Evolutionary conservation across 257 asterid genomes (phyloP).

Genomic region (Nyctanthes arbortristis): DNA sequence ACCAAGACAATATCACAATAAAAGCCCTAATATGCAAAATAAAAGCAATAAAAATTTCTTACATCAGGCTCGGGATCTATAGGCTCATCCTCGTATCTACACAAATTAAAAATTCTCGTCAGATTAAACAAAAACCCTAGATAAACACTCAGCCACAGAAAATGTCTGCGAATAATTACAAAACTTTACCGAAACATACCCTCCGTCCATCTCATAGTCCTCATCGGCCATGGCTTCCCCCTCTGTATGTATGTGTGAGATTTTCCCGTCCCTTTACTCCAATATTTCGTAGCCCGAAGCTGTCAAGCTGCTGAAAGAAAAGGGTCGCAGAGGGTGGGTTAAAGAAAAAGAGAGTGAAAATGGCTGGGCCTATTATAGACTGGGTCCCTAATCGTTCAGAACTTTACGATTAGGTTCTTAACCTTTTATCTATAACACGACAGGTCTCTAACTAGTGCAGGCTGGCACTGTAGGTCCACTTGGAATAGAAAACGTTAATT

Average conservation of each 20-base stretch:
- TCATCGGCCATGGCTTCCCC: constrained; percentile 49
- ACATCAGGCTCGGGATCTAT: constrained; percentile 82
- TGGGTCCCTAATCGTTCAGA: too few species aligned
- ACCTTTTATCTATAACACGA: too few species aligned
- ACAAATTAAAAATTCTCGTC: not conserved
- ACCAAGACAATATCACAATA: not conserved
- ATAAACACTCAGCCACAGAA: constrained; percentile 25
- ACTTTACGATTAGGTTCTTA: too few species aligned
- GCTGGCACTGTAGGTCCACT: too few species aligned
- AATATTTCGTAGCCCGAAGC: too few species aligned
- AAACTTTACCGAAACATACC: constrained; percentile 30
- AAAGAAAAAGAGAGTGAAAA: too few species aligned
- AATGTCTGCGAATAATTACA: not conserved
- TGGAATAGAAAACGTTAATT: too few species aligned
- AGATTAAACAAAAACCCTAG: constrained; percentile 9
- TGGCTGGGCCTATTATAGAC: not conserved
- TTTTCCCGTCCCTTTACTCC: not conserved
- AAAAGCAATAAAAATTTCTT: constrained; percentile 19
- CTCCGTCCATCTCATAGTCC: constrained; percentile 52
- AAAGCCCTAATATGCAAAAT: not conserved
- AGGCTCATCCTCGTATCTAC: constrained; percentile 84
- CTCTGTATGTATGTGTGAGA: not conserved
- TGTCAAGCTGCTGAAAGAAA: not conserved
- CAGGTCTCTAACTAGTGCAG: too few species aligned
- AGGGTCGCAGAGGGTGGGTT: not conserved